Evolutionary conservation across 768 basidiomycete genomes (phyloP), one percentile per base, ranked within the genome.

Genomic region (Clitopilus hobsonii): DNA sequence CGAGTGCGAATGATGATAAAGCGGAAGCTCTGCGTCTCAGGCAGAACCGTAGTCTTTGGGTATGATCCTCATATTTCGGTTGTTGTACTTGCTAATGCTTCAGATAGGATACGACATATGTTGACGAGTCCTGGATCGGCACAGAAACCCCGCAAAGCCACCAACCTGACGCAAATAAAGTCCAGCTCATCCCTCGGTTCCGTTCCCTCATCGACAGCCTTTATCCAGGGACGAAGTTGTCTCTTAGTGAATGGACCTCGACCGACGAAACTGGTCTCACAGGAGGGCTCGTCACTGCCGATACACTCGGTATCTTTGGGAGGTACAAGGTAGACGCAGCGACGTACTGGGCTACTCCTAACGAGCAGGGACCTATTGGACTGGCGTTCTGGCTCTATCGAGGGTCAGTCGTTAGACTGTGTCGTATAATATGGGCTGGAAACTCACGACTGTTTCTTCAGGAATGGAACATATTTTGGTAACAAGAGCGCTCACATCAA

Each of bases 151-250:
- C 74, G 26, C 76, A 79, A 55, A 76, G 78, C 60, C 73, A 75
- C 59, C 74, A 83, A 63, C 73, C 71, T 63, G 73, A 80, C 60
- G 71, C 76, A 6, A 74, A 66, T 3, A 58, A 62, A 24, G 72
- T 83, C 24, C 60, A 65, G 54, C 73, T 83, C 49, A 69, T 83
- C 53, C 81, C 81, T 29, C 77, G 81, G 25, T 72, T 83, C 66
- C 71, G 73, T 58, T 70, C 69, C 24, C 73, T 82, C 56, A 81
- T 82, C 56, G 67, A 69, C 29, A 63, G 69, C 41, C 64, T 75
- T 63, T 82, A 81, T 61, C 80, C 81, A n/a, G 80, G 79, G 22
- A 81, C 80, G 38, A 80, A 78, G 60, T 63, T 82, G 38, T 79
- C 79, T 14, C 67, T 82, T 51, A 74, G 75, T 56, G 81, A 82